Base-by-base conservation (phyloP, 2,329 filamentous ascomycete species). In the Colletotrichum falcatum region DNA sequence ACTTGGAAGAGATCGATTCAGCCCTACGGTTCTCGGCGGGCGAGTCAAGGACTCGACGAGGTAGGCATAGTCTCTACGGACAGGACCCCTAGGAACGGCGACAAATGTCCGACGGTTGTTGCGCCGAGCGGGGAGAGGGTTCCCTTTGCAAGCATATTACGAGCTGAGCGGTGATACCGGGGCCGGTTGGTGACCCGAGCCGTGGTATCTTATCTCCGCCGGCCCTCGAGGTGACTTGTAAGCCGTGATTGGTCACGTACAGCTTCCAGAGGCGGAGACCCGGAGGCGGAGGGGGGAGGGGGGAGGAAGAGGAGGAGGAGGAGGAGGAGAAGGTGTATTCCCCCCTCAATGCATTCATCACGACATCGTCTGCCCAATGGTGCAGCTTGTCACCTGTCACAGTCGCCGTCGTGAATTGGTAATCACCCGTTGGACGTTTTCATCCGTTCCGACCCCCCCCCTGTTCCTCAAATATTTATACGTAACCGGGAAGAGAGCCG, bases 361-460 rank as follows among this genome's bases (percentile, higher is more conserved):
- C 66, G 66, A 66, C 61, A 69, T 65, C 23, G 39, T 26, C 23
- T 26, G 20, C 46, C 37, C 37, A 30, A 66, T 66, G 46, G 30
- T 66, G 66, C 54, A 46, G 66, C 46, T 37, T 26, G 23, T 20
- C 44, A 12, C 33, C 23, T 14, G 9, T 37, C 35, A 18, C 14
- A 3, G 18, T 48, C 26, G 26, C n/a, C 9, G 2, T 1, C 4
- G 9, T 4, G 56, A 28, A 66, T 70, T 66, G 66, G 55, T 70
- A 70, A 70, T 66, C 66, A 54, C 5, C 23, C 12, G 23, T n/a
- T 18, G 16, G 39, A 5, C 37, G 2, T 7, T 8, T 1, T 33
- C 16, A 7, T 42, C 14, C 16, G n/a, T 18, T 6, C 44, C 18
- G 37, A 16, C n/a, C n/a, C n/a, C 23, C 3, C 39, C 9, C 39